Percentiles rank a stretch among this genome's conserved stretches.
These are phyloP conservation scores for Annulohypoxylon bovei DNA, from an alignment of 495 filamentous ascomycete genomes.

Conservation along the genomic window DNA sequence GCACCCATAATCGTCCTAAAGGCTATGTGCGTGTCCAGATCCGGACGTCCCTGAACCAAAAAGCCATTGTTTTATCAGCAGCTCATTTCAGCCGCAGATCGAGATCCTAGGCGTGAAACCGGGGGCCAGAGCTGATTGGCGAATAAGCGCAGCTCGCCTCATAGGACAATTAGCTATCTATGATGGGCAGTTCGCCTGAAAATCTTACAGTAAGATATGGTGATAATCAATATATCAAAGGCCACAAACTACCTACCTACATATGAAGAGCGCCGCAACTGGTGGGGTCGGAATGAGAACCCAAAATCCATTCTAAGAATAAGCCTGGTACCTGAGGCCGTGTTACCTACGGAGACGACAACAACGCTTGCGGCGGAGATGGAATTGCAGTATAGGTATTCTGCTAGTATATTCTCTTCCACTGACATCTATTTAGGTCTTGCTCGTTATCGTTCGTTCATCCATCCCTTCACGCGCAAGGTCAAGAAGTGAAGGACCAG, in stretches of 20 bases:
- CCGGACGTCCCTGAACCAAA: not conserved
- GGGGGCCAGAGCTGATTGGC: slow-evolving; percentile 11
- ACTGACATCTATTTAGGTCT: not conserved
- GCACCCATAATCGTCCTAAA: not conserved
- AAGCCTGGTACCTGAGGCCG: not conserved
- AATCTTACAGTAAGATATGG: slow-evolving; percentile 1
- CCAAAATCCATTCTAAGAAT: slow-evolving; percentile 18
- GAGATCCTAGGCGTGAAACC: slow-evolving; percentile 9
- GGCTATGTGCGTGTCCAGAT: slow-evolving; percentile 10
- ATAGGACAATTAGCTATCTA: not conserved
- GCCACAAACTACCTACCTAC: no score
- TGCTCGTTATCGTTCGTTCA: not conserved
- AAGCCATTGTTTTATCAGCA: slow-evolving; percentile 3
- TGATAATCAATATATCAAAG: slow-evolving; percentile 1
- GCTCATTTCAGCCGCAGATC: slow-evolving; percentile 25
- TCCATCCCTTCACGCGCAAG: not conserved
- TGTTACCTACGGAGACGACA: not conserved
- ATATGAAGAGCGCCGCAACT: not conserved
- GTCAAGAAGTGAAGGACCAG: not conserved
- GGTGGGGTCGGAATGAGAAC: slow-evolving; percentile 14
- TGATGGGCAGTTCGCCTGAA: not conserved
- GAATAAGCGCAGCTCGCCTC: slow-evolving; percentile 1
- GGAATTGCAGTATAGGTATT: no score
- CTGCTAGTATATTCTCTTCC: not conserved
- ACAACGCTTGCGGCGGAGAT: not conserved